These are phyloP conservation scores for Aspergillus steynii DNA, from an alignment of 495 filamentous ascomycete species.

Conservation along the genomic window DNA sequence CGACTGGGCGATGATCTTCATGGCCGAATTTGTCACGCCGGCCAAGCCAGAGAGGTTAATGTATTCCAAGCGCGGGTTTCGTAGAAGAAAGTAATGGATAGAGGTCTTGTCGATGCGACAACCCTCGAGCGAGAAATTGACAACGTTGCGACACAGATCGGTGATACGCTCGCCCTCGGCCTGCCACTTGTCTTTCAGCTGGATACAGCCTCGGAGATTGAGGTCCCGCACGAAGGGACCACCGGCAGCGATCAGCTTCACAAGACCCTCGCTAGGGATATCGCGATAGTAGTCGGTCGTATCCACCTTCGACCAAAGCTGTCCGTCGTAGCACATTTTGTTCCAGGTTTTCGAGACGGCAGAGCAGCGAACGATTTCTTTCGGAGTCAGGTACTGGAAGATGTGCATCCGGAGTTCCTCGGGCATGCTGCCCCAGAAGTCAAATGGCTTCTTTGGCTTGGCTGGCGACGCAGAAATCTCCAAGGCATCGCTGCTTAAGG, in stretches of 20 bases:
- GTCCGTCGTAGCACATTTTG: conserved; percentile 88
- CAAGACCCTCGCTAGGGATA: conserved; percentile 79
- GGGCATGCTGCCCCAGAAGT: conserved; percentile 81
- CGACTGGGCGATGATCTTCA: conserved; percentile 81
- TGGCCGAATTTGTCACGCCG: conserved; percentile 78
- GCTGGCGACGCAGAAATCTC: conserved; percentile 22
- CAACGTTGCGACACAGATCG: conserved; percentile 79
- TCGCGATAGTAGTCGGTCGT: conserved; percentile 82
- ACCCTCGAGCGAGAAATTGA: conserved; percentile 84
- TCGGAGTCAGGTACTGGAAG: conserved; percentile 73
- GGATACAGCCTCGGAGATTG: conserved; percentile 76
- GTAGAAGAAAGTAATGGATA: conserved; percentile 75
- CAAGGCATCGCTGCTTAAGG: conserved; percentile 34
- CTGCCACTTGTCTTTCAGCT: conserved; percentile 77
- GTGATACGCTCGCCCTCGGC: conserved; percentile 67
- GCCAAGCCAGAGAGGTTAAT: conserved; percentile 82
- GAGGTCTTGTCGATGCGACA: conserved; percentile 79
- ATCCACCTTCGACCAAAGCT: conserved; percentile 85
- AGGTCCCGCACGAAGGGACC: conserved; percentile 90
- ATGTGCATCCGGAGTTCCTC: conserved; percentile 78
- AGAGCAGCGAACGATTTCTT: conserved; percentile 80
- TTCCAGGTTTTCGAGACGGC: conserved; percentile 80
- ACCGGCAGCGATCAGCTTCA: conserved; percentile 80
- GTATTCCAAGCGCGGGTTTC: conserved; percentile 74
- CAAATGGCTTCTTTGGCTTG: conserved; percentile 52